Evolutionary conservation across 257 asterid species (phyloP).

Genomic region (Solanum infundibuliforme): DNA sequence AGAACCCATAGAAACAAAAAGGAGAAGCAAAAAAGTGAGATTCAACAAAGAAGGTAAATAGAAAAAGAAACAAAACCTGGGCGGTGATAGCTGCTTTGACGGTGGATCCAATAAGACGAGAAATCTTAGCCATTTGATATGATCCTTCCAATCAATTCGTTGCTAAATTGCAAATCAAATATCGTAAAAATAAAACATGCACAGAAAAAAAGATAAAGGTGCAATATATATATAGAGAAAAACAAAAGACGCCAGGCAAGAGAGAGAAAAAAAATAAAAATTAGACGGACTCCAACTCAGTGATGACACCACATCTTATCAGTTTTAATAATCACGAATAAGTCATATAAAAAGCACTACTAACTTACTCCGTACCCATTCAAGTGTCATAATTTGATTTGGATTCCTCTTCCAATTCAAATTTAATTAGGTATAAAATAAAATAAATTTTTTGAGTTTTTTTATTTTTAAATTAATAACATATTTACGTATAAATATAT

Average conservation of each 20-base stretch:
- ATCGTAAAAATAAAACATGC: neutral
- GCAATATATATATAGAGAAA: neutral
- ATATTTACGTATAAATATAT: neutral
- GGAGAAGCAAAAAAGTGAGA: neutral
- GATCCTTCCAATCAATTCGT: neutral
- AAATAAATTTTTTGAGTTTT: too few species aligned
- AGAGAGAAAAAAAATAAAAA: neutral
- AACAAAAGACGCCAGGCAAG: neutral
- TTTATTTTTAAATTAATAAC: too few species aligned
- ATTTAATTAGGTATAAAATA: neutral
- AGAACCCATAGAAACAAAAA: neutral
- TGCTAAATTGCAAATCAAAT: neutral
- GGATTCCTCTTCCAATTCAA: neutral
- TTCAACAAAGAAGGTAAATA: neutral
- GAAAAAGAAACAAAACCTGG: constrained; percentile 20
- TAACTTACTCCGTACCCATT: neutral
- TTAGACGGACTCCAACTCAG: neutral
- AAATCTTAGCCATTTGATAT: constrained; percentile 15
- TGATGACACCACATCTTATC: neutral
- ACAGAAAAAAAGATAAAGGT: neutral
- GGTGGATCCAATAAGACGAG: constrained; percentile 40
- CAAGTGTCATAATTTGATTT: neutral
- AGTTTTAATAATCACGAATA: neutral
- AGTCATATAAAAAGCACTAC: neutral
- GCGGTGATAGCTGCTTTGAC: constrained; percentile 22